Evolutionary conservation across 148 eudicot genomes (phyloP).

Genomic region (Rhododendron ferrugineum): DNA sequence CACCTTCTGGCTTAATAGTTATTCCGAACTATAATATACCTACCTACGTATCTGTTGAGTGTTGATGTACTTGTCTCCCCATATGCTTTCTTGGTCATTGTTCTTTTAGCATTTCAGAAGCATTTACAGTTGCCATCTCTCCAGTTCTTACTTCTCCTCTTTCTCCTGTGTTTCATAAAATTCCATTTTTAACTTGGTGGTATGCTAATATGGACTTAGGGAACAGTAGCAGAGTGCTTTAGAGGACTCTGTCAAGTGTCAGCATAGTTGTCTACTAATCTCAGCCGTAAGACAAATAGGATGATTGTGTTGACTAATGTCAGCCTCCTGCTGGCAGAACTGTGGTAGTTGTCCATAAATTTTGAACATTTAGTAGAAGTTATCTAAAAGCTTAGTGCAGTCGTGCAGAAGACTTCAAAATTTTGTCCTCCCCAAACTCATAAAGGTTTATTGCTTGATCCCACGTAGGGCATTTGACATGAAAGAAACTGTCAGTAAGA

Average conservation of each 20-base stretch:
- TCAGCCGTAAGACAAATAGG: background rate
- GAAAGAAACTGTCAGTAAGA: background rate
- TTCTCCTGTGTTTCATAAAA: background rate
- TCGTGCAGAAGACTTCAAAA: background rate
- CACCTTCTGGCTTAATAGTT: background rate
- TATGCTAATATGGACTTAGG: background rate
- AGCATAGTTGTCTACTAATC: background rate
- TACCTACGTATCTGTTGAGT: background rate
- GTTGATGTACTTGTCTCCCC: background rate
- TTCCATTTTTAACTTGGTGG: background rate
- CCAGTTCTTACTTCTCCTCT: background rate
- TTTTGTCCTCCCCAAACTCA: background rate
- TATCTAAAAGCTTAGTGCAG: background rate
- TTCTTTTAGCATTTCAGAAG: background rate
- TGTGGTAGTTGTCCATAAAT: background rate
- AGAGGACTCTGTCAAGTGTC: background rate
- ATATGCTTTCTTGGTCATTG: background rate
- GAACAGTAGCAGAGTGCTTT: background rate
- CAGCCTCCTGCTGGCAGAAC: background rate
- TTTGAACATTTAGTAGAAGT: background rate
- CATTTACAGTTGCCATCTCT: background rate
- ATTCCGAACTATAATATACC: background rate
- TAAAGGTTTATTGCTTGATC: background rate
- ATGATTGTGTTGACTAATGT: background rate
- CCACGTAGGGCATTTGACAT: constrained; percentile 12